Conservation (phyloP, 2,329 filamentous ascomycete species). For the Ophiostoma sp. region DNA sequence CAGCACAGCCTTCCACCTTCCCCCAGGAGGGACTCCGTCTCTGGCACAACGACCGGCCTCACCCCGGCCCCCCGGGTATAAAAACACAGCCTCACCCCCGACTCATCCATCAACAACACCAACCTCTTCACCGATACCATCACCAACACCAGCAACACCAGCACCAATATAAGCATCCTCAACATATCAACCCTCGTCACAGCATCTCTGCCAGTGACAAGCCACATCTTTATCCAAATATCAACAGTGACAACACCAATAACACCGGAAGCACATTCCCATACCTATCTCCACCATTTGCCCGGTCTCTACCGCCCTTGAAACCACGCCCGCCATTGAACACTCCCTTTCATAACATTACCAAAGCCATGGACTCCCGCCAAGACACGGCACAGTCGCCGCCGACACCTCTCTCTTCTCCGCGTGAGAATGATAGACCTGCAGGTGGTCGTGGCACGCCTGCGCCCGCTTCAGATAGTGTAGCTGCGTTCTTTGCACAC, state of each 20-base stretch:
- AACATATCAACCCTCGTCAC: background rate
- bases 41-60: background rate
- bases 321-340: background rate
- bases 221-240: background rate
- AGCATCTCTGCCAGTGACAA: background rate
- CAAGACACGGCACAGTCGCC: background rate
- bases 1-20: background rate
- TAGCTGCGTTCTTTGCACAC: background rate
- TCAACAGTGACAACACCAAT: background rate
- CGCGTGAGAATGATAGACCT: background rate
- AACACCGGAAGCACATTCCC: background rate
- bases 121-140: background rate
- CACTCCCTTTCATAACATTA: background rate
- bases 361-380: background rate
- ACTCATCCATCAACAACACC: background rate
- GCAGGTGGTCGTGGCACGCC: background rate
- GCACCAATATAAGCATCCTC: background rate
- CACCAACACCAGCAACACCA: background rate
- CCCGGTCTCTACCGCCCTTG: background rate
- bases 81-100: background rate
- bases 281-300: background rate
- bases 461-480: background rate
- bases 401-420: background rate
- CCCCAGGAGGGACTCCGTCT: background rate
- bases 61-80: background rate